Percentiles rank a stretch among this genome's conserved stretches.
These are phyloP conservation scores for Penicillium palitans DNA, from an alignment of 2,329 filamentous ascomycete species.

Conservation along the genomic window DNA sequence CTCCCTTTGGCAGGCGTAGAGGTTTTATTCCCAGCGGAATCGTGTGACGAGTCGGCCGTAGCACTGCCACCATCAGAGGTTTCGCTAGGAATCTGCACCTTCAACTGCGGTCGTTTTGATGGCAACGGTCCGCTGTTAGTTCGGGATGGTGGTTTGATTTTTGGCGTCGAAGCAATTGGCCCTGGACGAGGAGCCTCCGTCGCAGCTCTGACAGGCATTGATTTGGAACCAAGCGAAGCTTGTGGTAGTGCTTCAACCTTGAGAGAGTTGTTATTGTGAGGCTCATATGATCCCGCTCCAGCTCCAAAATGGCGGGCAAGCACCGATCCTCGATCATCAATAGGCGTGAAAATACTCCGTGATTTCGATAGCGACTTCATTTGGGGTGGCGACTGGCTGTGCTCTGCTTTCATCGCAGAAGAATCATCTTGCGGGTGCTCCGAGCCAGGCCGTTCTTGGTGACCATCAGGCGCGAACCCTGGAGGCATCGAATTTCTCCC, in stretches of 20 bases:
- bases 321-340: conserved; percentile 88
- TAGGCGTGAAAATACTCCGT: conserved; percentile 95
- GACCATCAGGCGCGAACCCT: conserved; percentile 61
- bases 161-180: conserved; percentile 65
- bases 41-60: conserved; percentile 68
- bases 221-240: conserved; percentile 60
- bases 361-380: conserved; percentile 71
- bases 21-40: conserved; percentile 61
- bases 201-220: conserved; percentile 56
- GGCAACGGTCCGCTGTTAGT: conserved; percentile 72
- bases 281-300: conserved; percentile 56
- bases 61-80: conserved; percentile 73
- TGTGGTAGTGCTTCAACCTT: conserved; percentile 38
- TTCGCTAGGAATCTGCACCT: conserved; percentile 93
- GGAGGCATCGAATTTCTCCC: conserved; percentile 71
- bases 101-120: conserved; percentile 76
- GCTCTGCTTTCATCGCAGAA: conserved; percentile 42
- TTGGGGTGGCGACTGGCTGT: conserved; percentile 48
- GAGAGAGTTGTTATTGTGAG: conserved; percentile 44
- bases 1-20: conserved; percentile 58
- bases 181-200: conserved; percentile 47
- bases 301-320: conserved; percentile 79
- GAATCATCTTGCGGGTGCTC: conserved; percentile 58
- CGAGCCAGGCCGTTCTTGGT: conserved; percentile 58
- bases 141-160: conserved; percentile 71